Evolutionary conservation across 2,329 filamentous ascomycete species (phyloP), one percentile per base, ranked within the genome.

Genomic region (Lasiodiplodia hormozganensis): DNA sequence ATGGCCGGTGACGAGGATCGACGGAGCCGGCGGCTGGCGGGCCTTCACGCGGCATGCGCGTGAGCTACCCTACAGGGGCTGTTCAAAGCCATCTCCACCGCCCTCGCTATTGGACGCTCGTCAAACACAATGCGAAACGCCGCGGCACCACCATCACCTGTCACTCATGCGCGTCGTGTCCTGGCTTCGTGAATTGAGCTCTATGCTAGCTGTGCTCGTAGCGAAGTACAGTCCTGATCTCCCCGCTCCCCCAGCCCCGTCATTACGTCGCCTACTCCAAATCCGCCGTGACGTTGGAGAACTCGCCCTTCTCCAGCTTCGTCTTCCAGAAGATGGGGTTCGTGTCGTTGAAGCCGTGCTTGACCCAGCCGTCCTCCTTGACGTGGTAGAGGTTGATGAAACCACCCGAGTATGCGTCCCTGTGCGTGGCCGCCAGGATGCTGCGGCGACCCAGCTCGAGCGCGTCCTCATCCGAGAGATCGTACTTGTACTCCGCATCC

Each of bases 271-370:
- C 51, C 49, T 85, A 88, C n/a, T 87, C 87, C 78, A 96, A 80
- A 76, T 90, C 84, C 75, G 91, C 92, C 69, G 93, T 96, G 66
- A 97, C 94, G 80, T 97, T 97, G 72, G 91, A 95, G 82, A 99
- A 99, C 85, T 99, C 96, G 81, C 94, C 94, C 89, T 97, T 97
- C 81, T 97, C 92, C 77, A 99, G 84, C 89, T 99, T 99, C 62
- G 94, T 97, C 87, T 97, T 92, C 96, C 96, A 99, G 90, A 99
- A 99, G 79, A 98, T 97, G 54, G 95, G 95, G 86, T 98, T 97
- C 75, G 95, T 98, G 82, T 99, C 96, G 74, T 86, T 94, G 87
- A 99, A 99, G 71, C 96, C 96, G 79, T 98, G 95, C 88, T 97
- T 97, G 77, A 97, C 94, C 96, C 96, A 99, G 75, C 96, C 96